Conservation (phyloP, 495 filamentous ascomycete species). For the Cryomyces antarcticus region DNA sequence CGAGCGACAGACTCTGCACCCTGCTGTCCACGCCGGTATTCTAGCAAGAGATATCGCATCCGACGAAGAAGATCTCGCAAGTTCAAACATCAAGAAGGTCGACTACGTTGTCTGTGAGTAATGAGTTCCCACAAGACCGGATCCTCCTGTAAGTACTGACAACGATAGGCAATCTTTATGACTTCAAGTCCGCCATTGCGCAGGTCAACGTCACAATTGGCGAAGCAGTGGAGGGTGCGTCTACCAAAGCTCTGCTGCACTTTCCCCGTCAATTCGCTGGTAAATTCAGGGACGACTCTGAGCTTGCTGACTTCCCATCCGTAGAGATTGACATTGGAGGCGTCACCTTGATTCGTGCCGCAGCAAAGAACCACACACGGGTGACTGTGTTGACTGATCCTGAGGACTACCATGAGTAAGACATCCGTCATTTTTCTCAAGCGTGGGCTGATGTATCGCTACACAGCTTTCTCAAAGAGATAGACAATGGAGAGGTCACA, state of each 20-base stretch:
- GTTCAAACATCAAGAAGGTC: constrained; percentile 92
- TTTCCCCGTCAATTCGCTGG: not conserved
- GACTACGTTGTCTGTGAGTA: constrained; percentile 65
- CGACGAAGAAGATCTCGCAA: constrained; percentile 88
- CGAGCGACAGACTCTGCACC: constrained; percentile 51
- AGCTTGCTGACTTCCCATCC: not conserved
- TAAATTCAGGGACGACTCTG: no score
- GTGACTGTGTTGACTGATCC: constrained; percentile 93
- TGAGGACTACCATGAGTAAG: constrained; percentile 55
- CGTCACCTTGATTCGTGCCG: constrained; percentile 86
- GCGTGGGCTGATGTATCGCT: no score
- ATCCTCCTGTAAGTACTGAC: no score
- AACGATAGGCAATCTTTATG: constrained; percentile 61
- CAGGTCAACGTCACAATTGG: constrained; percentile 91
- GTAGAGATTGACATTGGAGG: constrained; percentile 72
- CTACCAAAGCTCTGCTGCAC: not conserved
- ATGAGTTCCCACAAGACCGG: no score
- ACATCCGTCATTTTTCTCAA: no score
- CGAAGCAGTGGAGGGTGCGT: constrained; percentile 76
- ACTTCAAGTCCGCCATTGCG: constrained; percentile 92
- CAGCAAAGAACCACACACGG: constrained; percentile 89
- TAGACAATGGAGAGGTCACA: constrained; percentile 64
- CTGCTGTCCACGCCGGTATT: constrained; percentile 72
- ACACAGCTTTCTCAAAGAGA: constrained; percentile 55
- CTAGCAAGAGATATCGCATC: constrained; percentile 80